A percentile compares a stretch with the other conserved stretches of the same genome.
Conservation (phyloP, 2,329 filamentous ascomycete species). For the Coniochaeta hoffmannii region DNA sequence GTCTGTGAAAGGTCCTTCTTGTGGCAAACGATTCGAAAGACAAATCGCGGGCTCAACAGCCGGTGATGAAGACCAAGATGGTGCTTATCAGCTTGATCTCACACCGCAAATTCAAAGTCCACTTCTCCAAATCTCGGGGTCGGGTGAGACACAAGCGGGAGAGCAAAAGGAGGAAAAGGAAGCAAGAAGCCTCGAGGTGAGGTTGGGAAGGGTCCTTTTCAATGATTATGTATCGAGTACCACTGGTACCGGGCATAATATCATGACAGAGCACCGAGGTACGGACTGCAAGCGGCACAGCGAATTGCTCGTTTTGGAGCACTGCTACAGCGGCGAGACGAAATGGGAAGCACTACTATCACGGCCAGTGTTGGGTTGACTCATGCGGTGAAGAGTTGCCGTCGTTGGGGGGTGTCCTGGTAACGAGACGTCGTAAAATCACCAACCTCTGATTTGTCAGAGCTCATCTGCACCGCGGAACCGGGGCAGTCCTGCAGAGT, state of each 20-base stretch:
- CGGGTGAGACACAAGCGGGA: not conserved
- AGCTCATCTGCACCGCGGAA: not conserved
- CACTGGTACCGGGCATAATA: not conserved
- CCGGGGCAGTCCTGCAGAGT: not conserved
- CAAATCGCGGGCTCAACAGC: not conserved
- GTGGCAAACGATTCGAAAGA: not conserved
- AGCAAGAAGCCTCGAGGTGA: not conserved
- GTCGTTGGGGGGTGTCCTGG: not conserved
- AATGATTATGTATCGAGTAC: not conserved
- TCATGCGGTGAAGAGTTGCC: conserved; percentile 8
- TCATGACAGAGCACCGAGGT: not conserved
- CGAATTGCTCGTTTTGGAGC: not conserved
- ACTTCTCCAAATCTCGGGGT: not conserved
- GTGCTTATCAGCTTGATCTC: not conserved
- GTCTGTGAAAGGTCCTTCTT: not conserved
- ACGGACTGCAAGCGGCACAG: not conserved
- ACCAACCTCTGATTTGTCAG: not conserved
- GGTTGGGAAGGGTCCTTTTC: not conserved
- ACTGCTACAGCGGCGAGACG: not conserved
- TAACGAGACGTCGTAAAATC: not conserved
- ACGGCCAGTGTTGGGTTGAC: conserved; percentile 6
- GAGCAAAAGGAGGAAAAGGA: not conserved
- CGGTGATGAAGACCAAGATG: not conserved
- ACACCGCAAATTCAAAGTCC: not conserved
- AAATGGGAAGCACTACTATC: not conserved